Conservation (phyloP, 1,139 yeast genomes). For the Candida neerlandica region DNA sequence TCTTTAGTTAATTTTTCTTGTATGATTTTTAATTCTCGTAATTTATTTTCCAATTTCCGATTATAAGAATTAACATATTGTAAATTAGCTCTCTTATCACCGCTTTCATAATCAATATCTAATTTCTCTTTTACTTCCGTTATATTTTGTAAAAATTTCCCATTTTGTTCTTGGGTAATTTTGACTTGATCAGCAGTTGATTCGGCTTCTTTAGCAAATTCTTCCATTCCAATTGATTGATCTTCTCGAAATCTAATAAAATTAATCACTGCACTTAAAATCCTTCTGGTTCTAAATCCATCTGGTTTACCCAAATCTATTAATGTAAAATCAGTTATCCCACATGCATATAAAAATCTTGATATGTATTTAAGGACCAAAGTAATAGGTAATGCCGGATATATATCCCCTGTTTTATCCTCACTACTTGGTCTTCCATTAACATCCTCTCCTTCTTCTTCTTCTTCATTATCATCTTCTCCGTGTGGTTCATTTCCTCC, state of each 20-base stretch:
- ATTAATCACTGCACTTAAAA: slow-evolving; percentile 82
- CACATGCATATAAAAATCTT: slow-evolving; percentile 69
- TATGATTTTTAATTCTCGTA: slow-evolving; percentile 60
- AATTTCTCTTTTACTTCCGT: slow-evolving; percentile 37
- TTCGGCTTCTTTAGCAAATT: slow-evolving; percentile 58
- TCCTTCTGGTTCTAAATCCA: slow-evolving; percentile 58
- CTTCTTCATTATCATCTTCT: slow-evolving; percentile 17
- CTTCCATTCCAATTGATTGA: slow-evolving; percentile 69
- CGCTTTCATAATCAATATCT: slow-evolving; percentile 22
- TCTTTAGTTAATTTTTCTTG: slow-evolving; percentile 71
- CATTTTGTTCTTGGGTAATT: slow-evolving; percentile 36
- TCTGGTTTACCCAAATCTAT: slow-evolving; percentile 73
- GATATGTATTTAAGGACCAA: slow-evolving; percentile 57
- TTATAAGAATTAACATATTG: slow-evolving; percentile 59
- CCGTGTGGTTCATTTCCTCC: slow-evolving; percentile 5
- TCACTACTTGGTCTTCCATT: slow-evolving; percentile 17
- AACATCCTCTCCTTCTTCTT: slow-evolving; percentile 23
- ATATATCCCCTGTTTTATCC: slow-evolving; percentile 21
- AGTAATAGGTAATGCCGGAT: slow-evolving; percentile 40
- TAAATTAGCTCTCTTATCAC: slow-evolving; percentile 29
- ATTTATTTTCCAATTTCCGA: slow-evolving; percentile 59
- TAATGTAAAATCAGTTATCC: slow-evolving; percentile 74
- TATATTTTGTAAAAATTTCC: slow-evolving; percentile 43
- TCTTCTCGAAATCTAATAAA: slow-evolving; percentile 85
- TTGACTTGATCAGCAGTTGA: slow-evolving; percentile 43